Evolutionary conservation across 116 monocot genomes (phyloP).

Genomic region (Posidonia oceanica): DNA sequence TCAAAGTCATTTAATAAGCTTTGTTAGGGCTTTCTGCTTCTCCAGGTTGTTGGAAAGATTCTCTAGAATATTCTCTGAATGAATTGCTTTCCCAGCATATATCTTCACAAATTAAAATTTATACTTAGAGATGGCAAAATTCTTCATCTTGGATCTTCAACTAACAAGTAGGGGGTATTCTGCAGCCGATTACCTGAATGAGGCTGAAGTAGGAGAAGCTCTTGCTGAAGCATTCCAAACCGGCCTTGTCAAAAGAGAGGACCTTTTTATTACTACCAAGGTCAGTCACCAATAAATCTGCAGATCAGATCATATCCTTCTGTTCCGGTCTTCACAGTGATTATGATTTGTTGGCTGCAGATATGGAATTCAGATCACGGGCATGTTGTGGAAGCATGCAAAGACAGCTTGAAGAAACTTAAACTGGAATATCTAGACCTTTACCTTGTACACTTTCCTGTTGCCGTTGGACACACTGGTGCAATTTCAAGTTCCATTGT

Average conservation of each 20-base stretch:
- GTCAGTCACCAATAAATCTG: constrained; percentile 11
- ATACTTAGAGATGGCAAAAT: no score
- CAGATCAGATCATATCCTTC: neutral
- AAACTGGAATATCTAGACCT: constrained; percentile 89
- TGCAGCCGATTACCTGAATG: constrained; percentile 91
- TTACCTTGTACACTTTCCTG: constrained; percentile 88
- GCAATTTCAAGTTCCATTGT: constrained; percentile 2
- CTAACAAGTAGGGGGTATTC: no score
- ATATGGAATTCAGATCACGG: constrained; percentile 97
- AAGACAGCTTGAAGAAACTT: constrained; percentile 89
- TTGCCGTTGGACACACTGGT: constrained; percentile 90
- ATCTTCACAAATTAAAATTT: no score
- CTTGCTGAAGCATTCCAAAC: constrained; percentile 67
- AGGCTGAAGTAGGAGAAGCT: constrained; percentile 86
- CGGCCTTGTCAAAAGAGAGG: constrained; percentile 83
- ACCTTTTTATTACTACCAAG: constrained; percentile 89
- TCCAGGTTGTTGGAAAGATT: no score
- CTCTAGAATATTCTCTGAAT: no score
- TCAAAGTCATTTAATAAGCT: no score
- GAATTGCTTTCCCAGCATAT: no score
- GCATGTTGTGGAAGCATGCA: constrained; percentile 85
- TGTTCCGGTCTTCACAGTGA: neutral
- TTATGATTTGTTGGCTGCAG: constrained; percentile 16
- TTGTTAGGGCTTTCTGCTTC: no score
- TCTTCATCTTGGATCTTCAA: no score